Base-by-base conservation (phyloP, 2,329 filamentous ascomycete genomes). In the Chalaropsis ovoidea region DNA sequence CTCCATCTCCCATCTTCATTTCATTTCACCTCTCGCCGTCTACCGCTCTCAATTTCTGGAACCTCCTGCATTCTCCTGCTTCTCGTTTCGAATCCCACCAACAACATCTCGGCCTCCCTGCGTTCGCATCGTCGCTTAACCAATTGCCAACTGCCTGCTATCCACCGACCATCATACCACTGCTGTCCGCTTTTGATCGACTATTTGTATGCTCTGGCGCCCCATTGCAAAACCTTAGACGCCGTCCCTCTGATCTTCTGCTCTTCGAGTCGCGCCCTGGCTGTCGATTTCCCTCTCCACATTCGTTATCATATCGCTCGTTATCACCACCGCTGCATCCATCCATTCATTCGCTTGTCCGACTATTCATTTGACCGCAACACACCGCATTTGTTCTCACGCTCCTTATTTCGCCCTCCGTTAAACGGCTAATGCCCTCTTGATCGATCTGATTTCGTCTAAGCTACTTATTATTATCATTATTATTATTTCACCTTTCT, bases 41-140 rank as follows among this genome's bases (percentile, higher is more conserved):
- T 58, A 19, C 27, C 31, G 27, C n/a, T 17, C 27, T 39, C 27
- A 35, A 39, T 58, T 58, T 27, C 54, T 39, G n/a, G 15, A 3
- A 8, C 31, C 54, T 58, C 54, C 54, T 58, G 24, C 54, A 58
- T 58, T 58, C 54, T 39, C 54, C 54, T 19, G 8, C 54, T 58
- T 19, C 54, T 58, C 54, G 27, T 58, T 58, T 58, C 54, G 54
- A 58, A 58, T 35, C 24, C 24, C 24, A 35, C 54, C 27, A n/a
- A 56, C 42, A 43, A 47, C 43, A 47, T 11, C 15, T 58, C 24
- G 22, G 10, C 17, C 54, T 58, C 54, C 54, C 54, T 58, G 54
- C 27, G 24, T 58, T 58, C 54, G 27, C 54, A 58, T 58, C 54
- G 24, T 58, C 54, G 27, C 54, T 35, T 58, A 31, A 35, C 15